A percentile compares a stretch with the other conserved stretches of the same genome.
These are phyloP conservation scores for Cadophora luteo-olivacea DNA, from an alignment of 2,329 filamentous ascomycete species.

Conservation along the genomic window DNA sequence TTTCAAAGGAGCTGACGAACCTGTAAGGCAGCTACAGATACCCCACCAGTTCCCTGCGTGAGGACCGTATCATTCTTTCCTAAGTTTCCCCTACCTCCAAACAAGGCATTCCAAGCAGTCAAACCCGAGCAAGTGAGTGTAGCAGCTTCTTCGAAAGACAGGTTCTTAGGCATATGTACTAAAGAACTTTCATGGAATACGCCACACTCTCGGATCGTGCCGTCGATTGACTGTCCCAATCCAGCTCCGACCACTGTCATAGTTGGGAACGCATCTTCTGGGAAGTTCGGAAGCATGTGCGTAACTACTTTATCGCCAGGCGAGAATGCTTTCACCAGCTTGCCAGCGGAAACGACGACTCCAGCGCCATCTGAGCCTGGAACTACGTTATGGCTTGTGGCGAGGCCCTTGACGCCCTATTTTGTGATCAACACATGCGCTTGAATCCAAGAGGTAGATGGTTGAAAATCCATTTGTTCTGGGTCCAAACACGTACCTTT, in stretches of 20 bases:
- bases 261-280: neutral
- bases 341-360: constrained; percentile 47
- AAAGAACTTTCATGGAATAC: constrained; percentile 51
- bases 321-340: constrained; percentile 56
- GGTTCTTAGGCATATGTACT: constrained; percentile 52
- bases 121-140: constrained; percentile 56
- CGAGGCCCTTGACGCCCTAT: neutral
- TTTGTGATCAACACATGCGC: neutral
- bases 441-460: too few species aligned
- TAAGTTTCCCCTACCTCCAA: constrained; percentile 50
- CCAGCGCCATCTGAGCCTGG: constrained; percentile 57
- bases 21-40: constrained; percentile 48
- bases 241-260: neutral
- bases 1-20: neutral
- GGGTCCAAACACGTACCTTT: constrained; percentile 24
- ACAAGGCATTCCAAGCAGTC: constrained; percentile 60
- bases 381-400: constrained; percentile 3
- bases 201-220: constrained; percentile 43
- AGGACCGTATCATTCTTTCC: constrained; percentile 47
- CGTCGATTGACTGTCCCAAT: constrained; percentile 49
- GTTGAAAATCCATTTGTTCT: too few species aligned
- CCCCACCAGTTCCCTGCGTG: constrained; percentile 51
- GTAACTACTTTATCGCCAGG: constrained; percentile 63
- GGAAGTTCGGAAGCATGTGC: neutral
- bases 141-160: constrained; percentile 52